Base-by-base conservation (phyloP, 2,329 filamentous ascomycete species). In the Hymenoscyphus infarciens region DNA sequence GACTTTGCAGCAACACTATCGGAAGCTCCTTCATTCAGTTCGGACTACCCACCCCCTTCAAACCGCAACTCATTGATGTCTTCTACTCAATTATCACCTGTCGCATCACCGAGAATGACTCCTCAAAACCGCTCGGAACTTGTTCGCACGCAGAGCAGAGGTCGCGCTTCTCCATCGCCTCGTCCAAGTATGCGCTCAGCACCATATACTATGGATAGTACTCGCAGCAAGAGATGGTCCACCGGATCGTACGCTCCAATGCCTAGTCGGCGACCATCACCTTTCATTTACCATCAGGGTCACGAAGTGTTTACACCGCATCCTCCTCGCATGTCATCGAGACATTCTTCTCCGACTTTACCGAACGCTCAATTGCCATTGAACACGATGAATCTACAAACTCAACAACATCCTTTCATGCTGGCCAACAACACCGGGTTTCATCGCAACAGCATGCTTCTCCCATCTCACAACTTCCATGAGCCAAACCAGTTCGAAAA, bases 221-320 rank as follows among this genome's bases (percentile, higher is more conserved):
- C 80, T 55, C 83, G 87, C 66, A 86, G 82, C 73, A 91, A 92
- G 79, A 82, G 89, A 68, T 92, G 89, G 89, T 92, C 89, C 22
- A 92, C 89, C 3, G 89, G 88, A 15, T 90, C 87, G 3, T 91
- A 88, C 64, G 86, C 82, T 22, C 82, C 85, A 1, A 75, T 79
- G 22, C 79, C 80, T 27, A 83, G 77, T 70, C 78, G 83, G 61
- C 80, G 86, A 35, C 81, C 82, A 29, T 81, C 85, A 35, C 82
- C 87, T 1, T 85, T 87, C 67, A 80, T 87, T 53, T 87, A 87
- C 74, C 83, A 88, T 66, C 81, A 83, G 64, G 78, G 81, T 3
- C 80, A 84, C 60, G 87, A 89, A 60, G 77, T 82, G 33, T 87
- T 86, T 69, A 83, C 82, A 63, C 73, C 79, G 29, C 81, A 83